phyloP scores from a whole-genome alignment of 2,329 filamentous ascomycete species.

The Cryphonectria parasitica region DNA sequence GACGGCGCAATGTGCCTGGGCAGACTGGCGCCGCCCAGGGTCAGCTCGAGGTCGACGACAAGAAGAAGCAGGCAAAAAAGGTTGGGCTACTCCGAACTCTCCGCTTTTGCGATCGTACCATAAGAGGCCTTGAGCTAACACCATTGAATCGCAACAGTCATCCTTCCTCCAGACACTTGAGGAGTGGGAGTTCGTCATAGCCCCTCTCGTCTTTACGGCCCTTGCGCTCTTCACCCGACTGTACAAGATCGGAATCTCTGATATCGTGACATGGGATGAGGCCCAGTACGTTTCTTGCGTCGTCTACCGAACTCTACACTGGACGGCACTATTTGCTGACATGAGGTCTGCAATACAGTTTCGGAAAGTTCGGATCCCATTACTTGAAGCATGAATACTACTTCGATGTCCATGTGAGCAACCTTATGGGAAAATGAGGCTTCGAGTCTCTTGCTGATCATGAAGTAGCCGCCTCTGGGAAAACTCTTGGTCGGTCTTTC shows the following conservation, averaged over 20 bases:
- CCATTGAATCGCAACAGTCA: conserved; percentile 44
- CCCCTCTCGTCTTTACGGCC: conserved; percentile 63
- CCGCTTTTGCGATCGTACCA: not conserved
- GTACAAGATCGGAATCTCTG: conserved; percentile 70
- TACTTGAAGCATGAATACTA: conserved; percentile 99
- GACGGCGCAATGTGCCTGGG: conserved; percentile 58
- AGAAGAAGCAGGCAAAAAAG: conserved; percentile 63
- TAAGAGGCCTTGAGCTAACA: conserved; percentile 31
- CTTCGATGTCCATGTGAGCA: conserved; percentile 69
- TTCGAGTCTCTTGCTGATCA: conserved; percentile 29
- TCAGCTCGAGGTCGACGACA: conserved; percentile 56
- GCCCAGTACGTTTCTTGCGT: conserved; percentile 58
- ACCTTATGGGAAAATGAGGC: not conserved
- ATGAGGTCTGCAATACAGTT: conserved; percentile 52
- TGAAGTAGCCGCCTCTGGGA: conserved; percentile 78
- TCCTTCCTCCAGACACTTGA: conserved; percentile 65
- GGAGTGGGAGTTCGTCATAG: conserved; percentile 66
- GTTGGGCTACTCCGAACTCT: conserved; percentile 38
- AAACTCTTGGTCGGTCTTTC: conserved; percentile 98
- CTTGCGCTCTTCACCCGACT: conserved; percentile 69
- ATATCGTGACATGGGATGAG: conserved; percentile 71
- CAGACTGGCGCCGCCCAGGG: conserved; percentile 18
- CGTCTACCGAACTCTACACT: not conserved
- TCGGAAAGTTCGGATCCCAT: conserved; percentile 97
- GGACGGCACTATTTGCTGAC: conserved; percentile 35